Evolutionary conservation across 1,139 yeast species (phyloP), one percentile per base, ranked within the genome.

Genomic region (Candida anutae): DNA sequence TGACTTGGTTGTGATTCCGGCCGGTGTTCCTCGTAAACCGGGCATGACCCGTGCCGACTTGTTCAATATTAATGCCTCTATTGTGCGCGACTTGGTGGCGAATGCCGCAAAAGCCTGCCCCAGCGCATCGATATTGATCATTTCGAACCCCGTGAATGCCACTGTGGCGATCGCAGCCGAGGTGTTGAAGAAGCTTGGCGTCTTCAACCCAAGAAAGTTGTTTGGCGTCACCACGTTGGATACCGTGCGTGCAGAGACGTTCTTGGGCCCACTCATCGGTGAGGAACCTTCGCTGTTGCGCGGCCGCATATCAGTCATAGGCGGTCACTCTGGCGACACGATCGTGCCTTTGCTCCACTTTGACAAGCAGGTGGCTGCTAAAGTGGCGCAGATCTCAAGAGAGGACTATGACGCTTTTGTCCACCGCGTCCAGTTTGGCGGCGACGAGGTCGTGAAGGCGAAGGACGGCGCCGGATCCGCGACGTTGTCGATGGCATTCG

Each of bases 11-110:
- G 58, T 78, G 23, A 77, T 77, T 30, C 85, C 87, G n/a, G 87
- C 87, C n/a, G 88, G 87, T 30, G 77, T 79, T 11, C 85, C 87
- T 28, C 69, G 87, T 52, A 78, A 78, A 47, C 85, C 87, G 10
- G 87, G 87, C 13, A 78, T 78, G 85, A 75, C 85, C 16, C 66
- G 88, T 48, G 84, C 79, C 37, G 87, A 79, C 50, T 63, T 79
- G 43, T 79, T 79, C 58, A 77, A 75, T 47, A 76, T 77, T 49
- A 79, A 79, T 52, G 87, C 85, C 3, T 70, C 75, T 8, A 79
- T 79, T 40, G 72, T 79, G 34, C 63, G 74, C 44, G 70, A 67
- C 33, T 62, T 78, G 47, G 77, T 75, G 31, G 67, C 71, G 31
- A 69, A 69, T 28, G 64, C 73, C 34, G 85, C 74, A n/a, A 51